phyloP scores from a whole-genome alignment of 2,329 filamentous ascomycete genomes.

The Hymenotorrendiella dingleyae region DNA sequence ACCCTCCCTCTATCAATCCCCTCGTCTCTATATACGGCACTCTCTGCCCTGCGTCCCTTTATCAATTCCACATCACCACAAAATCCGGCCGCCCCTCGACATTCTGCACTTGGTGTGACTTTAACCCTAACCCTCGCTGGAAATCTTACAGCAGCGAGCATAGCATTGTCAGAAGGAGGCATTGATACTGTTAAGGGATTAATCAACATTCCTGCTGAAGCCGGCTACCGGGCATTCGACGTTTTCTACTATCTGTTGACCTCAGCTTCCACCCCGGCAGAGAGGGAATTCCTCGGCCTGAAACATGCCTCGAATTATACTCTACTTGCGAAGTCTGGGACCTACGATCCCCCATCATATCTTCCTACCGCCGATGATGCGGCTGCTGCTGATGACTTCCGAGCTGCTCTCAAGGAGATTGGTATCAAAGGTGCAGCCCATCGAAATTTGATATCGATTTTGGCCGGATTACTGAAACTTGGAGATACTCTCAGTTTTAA shows the following conservation, averaged over 20 bases:
- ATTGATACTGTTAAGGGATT: slow-evolving; percentile 80
- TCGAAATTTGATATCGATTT: slow-evolving; percentile 75
- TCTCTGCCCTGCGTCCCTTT: slow-evolving; percentile 81
- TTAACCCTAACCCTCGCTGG: slow-evolving; percentile 78
- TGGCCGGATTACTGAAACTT: slow-evolving; percentile 84
- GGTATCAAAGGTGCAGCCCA: slow-evolving; percentile 85
- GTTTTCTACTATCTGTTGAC: slow-evolving; percentile 97
- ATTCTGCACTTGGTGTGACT: slow-evolving; percentile 74
- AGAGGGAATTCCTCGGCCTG: slow-evolving; percentile 81
- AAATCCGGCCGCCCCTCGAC: slow-evolving; percentile 77
- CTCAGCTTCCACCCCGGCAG: slow-evolving; percentile 80
- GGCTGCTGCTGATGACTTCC: slow-evolving; percentile 89
- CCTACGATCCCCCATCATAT: slow-evolving; percentile 80
- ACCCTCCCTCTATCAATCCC: slow-evolving; percentile 77
- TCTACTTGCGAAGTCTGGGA: slow-evolving; percentile 75
- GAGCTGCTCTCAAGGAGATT: slow-evolving; percentile 78
- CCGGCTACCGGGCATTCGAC: slow-evolving; percentile 88
- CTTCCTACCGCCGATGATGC: slow-evolving; percentile 89
- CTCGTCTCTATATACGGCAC: slow-evolving; percentile 65
- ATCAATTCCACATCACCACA: slow-evolving; percentile 79
- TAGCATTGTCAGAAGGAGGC: slow-evolving; percentile 79
- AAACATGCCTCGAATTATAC: slow-evolving; percentile 71
- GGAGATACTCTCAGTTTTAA: slow-evolving; percentile 84
- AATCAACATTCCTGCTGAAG: slow-evolving; percentile 69
- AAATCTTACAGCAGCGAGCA: slow-evolving; percentile 65